Percentiles rank a stretch among this genome's conserved stretches.
phyloP scores from a whole-genome alignment of 305 asterid genomes.

The Plantago coronopus region DNA sequence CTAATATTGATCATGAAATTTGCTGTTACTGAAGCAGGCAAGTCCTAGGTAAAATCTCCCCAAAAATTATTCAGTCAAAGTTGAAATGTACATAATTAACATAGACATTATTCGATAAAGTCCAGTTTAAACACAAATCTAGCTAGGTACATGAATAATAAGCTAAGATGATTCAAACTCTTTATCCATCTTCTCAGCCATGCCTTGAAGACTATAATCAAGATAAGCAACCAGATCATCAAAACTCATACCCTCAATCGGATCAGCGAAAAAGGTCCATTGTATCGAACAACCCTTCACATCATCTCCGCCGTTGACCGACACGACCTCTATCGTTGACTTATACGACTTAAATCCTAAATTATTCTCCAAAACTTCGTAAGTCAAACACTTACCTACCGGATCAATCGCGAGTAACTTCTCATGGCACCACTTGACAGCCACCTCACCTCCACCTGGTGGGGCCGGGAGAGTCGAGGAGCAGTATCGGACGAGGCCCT shows the following conservation, averaged over 20 bases:
- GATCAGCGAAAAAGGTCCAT: conserved; percentile 69
- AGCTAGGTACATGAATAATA: too few relatives aligned
- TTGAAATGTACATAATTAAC: too few relatives aligned
- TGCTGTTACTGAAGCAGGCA: too few relatives aligned
- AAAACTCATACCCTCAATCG: conserved; percentile 51
- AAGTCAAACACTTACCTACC: conserved; percentile 27
- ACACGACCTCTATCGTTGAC: conserved; percentile 31
- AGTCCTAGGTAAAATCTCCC: too few relatives aligned
- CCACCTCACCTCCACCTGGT: conserved; percentile 22
- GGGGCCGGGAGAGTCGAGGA: conserved; percentile 28
- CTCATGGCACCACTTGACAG: conserved; percentile 43
- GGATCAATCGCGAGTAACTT: conserved; percentile 32
- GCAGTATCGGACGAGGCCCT: conserved; percentile 54
- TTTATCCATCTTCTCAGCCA: too few relatives aligned
- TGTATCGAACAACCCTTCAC: conserved; percentile 36
- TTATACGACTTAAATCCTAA: conserved; percentile 36
- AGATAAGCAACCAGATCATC: conserved; percentile 24
- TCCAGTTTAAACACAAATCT: too few relatives aligned
- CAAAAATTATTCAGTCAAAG: too few relatives aligned
- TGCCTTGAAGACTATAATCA: too few relatives aligned
- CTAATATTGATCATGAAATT: too few relatives aligned
- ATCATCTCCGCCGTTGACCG: conserved; percentile 27
- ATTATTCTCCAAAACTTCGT: conserved; percentile 41
- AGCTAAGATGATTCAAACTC: too few relatives aligned
- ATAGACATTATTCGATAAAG: too few relatives aligned